Evolutionary conservation across 2,329 filamentous ascomycete genomes (phyloP).

Genomic region (Colletotrichum trifolii): DNA sequence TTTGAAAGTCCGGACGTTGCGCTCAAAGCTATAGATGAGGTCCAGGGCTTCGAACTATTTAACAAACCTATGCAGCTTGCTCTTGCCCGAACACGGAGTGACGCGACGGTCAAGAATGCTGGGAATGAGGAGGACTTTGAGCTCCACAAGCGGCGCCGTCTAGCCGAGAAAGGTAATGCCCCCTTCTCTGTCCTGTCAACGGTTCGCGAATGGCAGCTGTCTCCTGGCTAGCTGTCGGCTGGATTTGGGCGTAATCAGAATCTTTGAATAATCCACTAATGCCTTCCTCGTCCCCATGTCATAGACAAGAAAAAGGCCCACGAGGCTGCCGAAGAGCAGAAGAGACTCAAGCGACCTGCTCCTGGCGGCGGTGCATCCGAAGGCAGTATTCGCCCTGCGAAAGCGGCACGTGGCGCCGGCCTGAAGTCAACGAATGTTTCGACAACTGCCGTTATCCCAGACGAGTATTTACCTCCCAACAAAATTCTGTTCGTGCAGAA

Average conservation of each 20-base stretch:
- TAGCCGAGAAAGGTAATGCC: conserved; percentile 86
- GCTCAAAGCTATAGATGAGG: conserved; percentile 82
- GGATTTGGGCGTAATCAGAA: background rate
- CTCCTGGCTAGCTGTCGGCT: background rate
- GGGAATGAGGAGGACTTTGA: conserved; percentile 87
- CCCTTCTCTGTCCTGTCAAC: background rate
- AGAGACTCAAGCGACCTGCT: conserved; percentile 75
- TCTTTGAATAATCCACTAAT: background rate
- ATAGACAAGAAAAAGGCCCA: conserved; percentile 81
- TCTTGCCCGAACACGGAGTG: conserved; percentile 84
- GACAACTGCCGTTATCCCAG: conserved; percentile 81
- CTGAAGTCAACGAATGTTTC: conserved; percentile 80
- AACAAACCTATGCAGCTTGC: conserved; percentile 90
- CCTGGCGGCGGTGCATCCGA: conserved; percentile 55
- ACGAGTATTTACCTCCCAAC: conserved; percentile 97
- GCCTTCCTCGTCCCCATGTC: conserved; percentile 1
- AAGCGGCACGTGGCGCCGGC: conserved; percentile 76
- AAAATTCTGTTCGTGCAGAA: conserved; percentile 97
- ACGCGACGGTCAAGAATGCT: conserved; percentile 82
- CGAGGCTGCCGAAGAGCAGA: conserved; percentile 82
- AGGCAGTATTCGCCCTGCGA: conserved; percentile 65
- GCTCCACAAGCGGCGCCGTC: conserved; percentile 81
- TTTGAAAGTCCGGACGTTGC: conserved; percentile 87
- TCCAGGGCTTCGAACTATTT: conserved; percentile 93
- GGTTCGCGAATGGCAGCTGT: background rate